Conservation (phyloP, 2,329 filamentous ascomycete species). For the Hypoxylon sp. region DNA sequence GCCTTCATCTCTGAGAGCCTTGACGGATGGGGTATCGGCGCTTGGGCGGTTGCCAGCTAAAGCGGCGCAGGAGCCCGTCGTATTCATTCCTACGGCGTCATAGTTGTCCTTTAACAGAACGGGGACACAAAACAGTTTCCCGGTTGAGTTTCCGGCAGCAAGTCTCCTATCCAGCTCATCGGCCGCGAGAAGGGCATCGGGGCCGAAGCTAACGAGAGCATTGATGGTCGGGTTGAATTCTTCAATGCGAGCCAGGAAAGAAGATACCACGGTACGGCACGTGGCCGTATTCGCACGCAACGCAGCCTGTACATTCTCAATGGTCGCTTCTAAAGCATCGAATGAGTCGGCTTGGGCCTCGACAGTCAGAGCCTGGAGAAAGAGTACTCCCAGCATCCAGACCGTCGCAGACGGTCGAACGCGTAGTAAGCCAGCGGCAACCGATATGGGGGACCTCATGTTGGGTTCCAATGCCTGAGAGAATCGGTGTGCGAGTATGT, state of each 20-base stretch:
- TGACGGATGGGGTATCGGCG: constrained; percentile 65
- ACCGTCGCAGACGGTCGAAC: constrained; percentile 12
- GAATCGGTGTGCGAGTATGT: constrained; percentile 9
- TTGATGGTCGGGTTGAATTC: constrained; percentile 70
- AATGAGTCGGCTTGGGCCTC: constrained; percentile 53
- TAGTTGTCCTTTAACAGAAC: constrained; percentile 76
- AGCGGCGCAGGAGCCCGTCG: constrained; percentile 68
- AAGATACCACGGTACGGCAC: constrained; percentile 68
- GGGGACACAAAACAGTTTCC: constrained; percentile 72
- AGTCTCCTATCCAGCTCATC: constrained; percentile 64
- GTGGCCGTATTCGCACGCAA: constrained; percentile 67
- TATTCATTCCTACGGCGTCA: constrained; percentile 68
- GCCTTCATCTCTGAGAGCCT: constrained; percentile 65
- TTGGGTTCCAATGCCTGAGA: constrained; percentile 21
- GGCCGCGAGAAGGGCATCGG: constrained; percentile 60
- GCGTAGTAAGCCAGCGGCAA: constrained; percentile 27
- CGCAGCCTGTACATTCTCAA: constrained; percentile 69
- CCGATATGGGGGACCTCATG: constrained; percentile 30
- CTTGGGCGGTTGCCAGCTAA: constrained; percentile 63
- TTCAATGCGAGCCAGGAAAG: constrained; percentile 71
- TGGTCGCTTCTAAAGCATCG: constrained; percentile 71
- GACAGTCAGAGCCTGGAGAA: constrained; percentile 23
- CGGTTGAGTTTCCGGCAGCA: constrained; percentile 64
- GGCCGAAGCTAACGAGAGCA: constrained; percentile 69
- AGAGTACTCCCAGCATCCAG: constrained; percentile 26